A percentile compares a stretch with the other conserved stretches of the same genome.
These are phyloP conservation scores for Coemansia sp. DNA, from an alignment of 192 early-diverging fungal genomes.

Conservation along the genomic window DNA sequence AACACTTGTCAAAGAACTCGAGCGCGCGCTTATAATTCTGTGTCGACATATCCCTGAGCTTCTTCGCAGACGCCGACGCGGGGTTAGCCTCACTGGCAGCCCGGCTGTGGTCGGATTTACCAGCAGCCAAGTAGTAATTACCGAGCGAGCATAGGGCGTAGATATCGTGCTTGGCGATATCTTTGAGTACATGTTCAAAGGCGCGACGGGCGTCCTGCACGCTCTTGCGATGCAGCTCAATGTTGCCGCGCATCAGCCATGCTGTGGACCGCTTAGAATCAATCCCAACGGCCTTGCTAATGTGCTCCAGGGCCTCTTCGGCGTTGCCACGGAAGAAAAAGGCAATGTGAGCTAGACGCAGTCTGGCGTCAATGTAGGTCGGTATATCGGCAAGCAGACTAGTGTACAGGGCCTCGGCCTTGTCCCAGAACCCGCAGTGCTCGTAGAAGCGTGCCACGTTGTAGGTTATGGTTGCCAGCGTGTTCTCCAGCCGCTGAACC, in stretches of 20 bases:
- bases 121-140: conserved; percentile 73
- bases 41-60: conserved; percentile 13
- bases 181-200: conserved; percentile 76
- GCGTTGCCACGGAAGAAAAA: conserved; percentile 49
- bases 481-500: conserved; percentile 29
- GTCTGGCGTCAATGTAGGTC: conserved; percentile 73
- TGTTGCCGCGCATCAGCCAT: conserved; percentile 72
- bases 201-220: conserved; percentile 68
- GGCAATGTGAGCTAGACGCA: conserved; percentile 76
- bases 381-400: conserved; percentile 64
- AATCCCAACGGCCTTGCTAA: conserved; percentile 61
- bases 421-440: conserved; percentile 50
- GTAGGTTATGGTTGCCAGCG: conserved; percentile 63
- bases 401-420: conserved; percentile 68
- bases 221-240: conserved; percentile 61
- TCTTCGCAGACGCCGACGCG: conserved; percentile 11
- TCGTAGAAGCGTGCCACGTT: conserved; percentile 77
- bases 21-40: conserved; percentile 66
- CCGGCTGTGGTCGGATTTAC: conserved; percentile 38
- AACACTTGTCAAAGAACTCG: conserved; percentile 78
- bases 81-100: background rate
- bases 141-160: conserved; percentile 80
- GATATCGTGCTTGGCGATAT: conserved; percentile 72
- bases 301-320: conserved; percentile 61
- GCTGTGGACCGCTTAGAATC: conserved; percentile 63